Conservation (phyloP, 139 green algal genomes). For the Penium margaritaceum region DNA sequence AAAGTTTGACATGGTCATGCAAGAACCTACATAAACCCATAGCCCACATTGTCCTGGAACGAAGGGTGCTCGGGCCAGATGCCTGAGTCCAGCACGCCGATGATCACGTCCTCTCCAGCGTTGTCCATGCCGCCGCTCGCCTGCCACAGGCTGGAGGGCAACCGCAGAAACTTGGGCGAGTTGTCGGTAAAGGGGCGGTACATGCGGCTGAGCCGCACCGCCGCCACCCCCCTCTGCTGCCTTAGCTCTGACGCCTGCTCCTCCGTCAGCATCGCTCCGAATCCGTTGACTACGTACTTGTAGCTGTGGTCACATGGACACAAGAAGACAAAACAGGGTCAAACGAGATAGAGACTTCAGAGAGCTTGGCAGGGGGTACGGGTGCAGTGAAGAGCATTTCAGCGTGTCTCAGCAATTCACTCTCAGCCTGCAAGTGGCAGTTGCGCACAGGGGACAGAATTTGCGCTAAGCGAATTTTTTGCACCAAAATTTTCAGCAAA, state of each 20-base stretch:
- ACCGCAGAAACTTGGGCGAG: neutral
- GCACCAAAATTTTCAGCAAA: too few relatives aligned
- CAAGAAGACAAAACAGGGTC: too few relatives aligned
- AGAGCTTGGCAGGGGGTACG: too few relatives aligned
- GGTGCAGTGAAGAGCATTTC: too few relatives aligned
- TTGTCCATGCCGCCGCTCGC: neutral
- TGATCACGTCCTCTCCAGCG: neutral
- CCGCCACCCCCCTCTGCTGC: neutral
- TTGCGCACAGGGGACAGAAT: too few relatives aligned
- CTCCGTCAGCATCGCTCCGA: neutral
- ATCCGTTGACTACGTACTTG: neutral
- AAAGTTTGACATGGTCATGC: too few relatives aligned
- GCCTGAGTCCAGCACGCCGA: neutral
- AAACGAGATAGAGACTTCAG: too few relatives aligned
- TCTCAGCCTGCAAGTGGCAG: too few relatives aligned
- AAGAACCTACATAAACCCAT: neutral
- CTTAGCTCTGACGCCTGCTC: neutral
- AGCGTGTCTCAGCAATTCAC: too few relatives aligned
- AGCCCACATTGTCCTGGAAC: neutral
- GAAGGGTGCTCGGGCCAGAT: conserved; percentile 4
- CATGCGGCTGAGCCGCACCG: neutral
- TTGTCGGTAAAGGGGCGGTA: neutral
- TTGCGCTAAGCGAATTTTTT: too few relatives aligned
- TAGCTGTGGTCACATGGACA: too few relatives aligned
- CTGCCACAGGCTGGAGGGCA: neutral